These are phyloP conservation scores for Pseudisothecium myosuroides DNA, from an alignment of 225 moss, liverwort and hornwort genomes.

Conservation along the genomic window DNA sequence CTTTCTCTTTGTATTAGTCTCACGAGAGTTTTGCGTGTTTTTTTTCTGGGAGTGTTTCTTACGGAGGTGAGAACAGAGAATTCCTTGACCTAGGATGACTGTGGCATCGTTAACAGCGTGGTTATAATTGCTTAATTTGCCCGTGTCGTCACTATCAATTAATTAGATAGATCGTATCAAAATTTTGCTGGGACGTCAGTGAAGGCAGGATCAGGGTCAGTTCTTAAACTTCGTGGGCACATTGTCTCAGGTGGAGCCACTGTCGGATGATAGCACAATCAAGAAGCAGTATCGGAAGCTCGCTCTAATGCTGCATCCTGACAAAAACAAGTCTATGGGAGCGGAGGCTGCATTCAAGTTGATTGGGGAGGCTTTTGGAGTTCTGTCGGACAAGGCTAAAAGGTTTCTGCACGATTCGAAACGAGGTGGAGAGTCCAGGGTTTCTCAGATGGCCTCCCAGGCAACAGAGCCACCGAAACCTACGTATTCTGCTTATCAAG, in stretches of 20 bases:
- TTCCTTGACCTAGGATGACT: background rate
- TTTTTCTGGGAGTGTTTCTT: background rate
- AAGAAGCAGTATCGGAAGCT: conserved; percentile 89
- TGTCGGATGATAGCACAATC: conserved; percentile 65
- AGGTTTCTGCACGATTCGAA: conserved; percentile 60
- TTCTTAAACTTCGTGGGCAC: background rate
- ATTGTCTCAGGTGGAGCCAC: conserved; percentile 51
- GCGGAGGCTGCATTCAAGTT: conserved; percentile 96
- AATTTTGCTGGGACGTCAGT: background rate
- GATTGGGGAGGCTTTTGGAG: conserved; percentile 73
- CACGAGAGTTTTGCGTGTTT: background rate
- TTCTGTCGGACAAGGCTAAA: conserved; percentile 66
- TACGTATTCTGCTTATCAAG: conserved; percentile 18
- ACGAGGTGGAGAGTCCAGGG: conserved; percentile 30
- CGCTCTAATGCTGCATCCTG: conserved; percentile 77
- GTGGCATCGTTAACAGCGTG: background rate
- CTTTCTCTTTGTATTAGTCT: background rate
- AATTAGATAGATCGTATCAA: background rate
- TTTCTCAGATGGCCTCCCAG: conserved; percentile 5
- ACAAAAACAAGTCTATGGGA: conserved; percentile 83
- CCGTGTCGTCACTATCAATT: background rate
- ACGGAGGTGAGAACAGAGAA: background rate
- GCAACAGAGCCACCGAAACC: conserved; percentile 8
- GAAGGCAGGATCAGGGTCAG: background rate
- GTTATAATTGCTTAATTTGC: background rate